These are phyloP conservation scores for Herpetospermum pedunculosum DNA, from an alignment of 306 rosid genomes.

Conservation along the genomic window DNA sequence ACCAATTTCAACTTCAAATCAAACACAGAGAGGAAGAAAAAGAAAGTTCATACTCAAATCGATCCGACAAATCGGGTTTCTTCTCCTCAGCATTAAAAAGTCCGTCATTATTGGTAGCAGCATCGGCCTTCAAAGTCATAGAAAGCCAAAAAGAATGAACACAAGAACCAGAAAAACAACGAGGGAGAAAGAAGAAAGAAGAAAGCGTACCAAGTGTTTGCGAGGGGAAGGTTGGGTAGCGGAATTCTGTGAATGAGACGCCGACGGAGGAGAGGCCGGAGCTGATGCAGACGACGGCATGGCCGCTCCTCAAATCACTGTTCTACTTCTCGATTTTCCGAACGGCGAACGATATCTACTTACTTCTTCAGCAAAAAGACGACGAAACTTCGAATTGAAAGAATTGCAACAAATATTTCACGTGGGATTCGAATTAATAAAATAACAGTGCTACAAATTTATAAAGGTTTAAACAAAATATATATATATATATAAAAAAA, in stretches of 20 bases:
- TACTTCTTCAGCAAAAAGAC: background rate
- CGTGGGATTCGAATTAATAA: background rate
- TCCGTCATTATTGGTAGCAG: conserved; percentile 24
- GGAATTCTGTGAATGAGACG: conserved; percentile 32
- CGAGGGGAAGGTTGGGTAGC: conserved; percentile 22
- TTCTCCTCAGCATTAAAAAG: conserved; percentile 26
- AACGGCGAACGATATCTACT: background rate
- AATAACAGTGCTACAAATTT: background rate
- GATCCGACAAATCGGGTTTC: conserved; percentile 26
- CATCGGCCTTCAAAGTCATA: conserved; percentile 26
- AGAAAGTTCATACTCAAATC: conserved; percentile 31
- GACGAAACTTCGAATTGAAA: background rate
- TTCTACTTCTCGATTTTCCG: background rate
- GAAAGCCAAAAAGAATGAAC: conserved; percentile 14
- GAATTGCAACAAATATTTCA: background rate
- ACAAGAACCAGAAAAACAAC: conserved; percentile 5
- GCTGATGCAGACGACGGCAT: conserved; percentile 28
- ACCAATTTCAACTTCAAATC: background rate
- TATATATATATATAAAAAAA: background rate
- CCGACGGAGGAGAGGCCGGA: conserved; percentile 25
- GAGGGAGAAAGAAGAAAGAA: conserved; percentile 12
- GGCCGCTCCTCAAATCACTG: conserved; percentile 5
- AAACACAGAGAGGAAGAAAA: background rate
- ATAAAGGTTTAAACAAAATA: background rate
- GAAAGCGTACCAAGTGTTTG: conserved; percentile 28